Evolutionary conservation across 1,284 basidiomycete genomes (phyloP), one percentile per base, ranked within the genome.

Genomic region (Apiotrichum laibachii): DNA sequence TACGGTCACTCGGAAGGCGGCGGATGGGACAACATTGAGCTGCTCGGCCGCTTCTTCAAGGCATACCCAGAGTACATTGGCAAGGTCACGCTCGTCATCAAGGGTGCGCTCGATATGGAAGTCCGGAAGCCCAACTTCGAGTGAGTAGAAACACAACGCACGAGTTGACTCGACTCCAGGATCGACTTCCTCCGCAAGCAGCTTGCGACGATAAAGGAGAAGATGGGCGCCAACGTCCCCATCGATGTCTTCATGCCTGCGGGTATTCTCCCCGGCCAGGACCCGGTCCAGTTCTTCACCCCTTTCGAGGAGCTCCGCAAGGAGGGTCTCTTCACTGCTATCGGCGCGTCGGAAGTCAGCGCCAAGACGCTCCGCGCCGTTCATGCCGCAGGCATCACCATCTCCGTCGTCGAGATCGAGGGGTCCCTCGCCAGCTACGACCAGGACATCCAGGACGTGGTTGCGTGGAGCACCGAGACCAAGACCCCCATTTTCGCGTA

Each of bases 401-500:
- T 84, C 54, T 76, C 80, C 34, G 72, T 79, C 12, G 80, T 83
- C 26, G 83, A 84, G 65, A 82, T 83, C 50, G 84, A 84, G 65
- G 72, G 83, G 37, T 83, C 82, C 39, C 78, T 83, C 11, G 83
- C 81, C 75, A 73, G 78, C 1, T 80, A 81, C 57, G 82, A 82
- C 44, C 68, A 79, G 19, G 81, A 82, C 59, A 70, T 76, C 46
- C 69, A 75, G 50, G 77, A 76, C 10, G 79, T 76, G 26, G 52
- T 77, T 53, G 60, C 66, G 0, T 75, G 67, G 13, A 78, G 75
- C 65, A 76, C 79, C 37, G 80, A 84, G 56, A 77, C 83, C n/a
- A 77, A 79, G 4, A 77, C 85, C 34, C 76, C 84, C 21, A 79
- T 86, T 53, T 72, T 82, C 9, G 84, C 82, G 34, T 87, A 87